A percentile compares a stretch with the other conserved stretches of the same genome.
These are phyloP conservation scores for Lophium mytilinum DNA, from an alignment of 495 filamentous ascomycete genomes.

Conservation along the genomic window DNA sequence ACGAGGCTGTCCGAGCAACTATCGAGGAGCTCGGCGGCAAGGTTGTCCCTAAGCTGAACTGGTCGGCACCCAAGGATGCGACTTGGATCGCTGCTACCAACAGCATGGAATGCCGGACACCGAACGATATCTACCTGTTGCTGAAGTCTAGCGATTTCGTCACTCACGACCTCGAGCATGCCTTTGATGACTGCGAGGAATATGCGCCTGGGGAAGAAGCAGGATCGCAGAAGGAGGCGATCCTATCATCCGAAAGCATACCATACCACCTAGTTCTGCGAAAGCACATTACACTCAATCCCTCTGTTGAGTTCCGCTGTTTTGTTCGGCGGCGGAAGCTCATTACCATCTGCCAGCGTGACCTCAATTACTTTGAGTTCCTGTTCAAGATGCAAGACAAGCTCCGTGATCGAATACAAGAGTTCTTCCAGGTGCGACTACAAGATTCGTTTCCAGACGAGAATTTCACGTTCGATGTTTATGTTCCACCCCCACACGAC, in stretches of 20 bases:
- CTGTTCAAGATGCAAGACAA: constrained; percentile 55
- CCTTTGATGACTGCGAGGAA: constrained; percentile 70
- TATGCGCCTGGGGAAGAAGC: constrained; percentile 13
- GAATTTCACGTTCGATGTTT: constrained; percentile 84
- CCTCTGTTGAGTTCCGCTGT: constrained; percentile 86
- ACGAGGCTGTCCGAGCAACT: constrained; percentile 62
- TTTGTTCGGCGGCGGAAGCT: constrained; percentile 77
- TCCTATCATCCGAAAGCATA: constrained; percentile 28
- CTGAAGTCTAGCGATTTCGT: constrained; percentile 90
- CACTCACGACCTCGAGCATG: constrained; percentile 87
- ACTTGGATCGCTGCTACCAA: constrained; percentile 91
- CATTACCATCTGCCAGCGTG: constrained; percentile 79
- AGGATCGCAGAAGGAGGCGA: background rate
- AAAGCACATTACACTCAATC: constrained; percentile 78
- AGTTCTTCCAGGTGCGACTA: constrained; percentile 66
- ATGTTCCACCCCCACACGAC: constrained; percentile 70
- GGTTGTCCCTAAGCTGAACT: constrained; percentile 89
- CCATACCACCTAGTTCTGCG: constrained; percentile 70
- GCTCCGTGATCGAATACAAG: constrained; percentile 52
- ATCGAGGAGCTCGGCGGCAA: constrained; percentile 75
- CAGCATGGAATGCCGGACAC: constrained; percentile 73
- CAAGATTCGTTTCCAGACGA: constrained; percentile 72
- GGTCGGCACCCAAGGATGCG: constrained; percentile 94
- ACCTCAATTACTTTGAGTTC: constrained; percentile 84
- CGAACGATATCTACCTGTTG: constrained; percentile 88